A percentile compares a stretch with the other conserved stretches of the same genome.
These are phyloP conservation scores for Aschersonia sp. DNA, from an alignment of 2,329 filamentous ascomycete species.

Conservation along the genomic window DNA sequence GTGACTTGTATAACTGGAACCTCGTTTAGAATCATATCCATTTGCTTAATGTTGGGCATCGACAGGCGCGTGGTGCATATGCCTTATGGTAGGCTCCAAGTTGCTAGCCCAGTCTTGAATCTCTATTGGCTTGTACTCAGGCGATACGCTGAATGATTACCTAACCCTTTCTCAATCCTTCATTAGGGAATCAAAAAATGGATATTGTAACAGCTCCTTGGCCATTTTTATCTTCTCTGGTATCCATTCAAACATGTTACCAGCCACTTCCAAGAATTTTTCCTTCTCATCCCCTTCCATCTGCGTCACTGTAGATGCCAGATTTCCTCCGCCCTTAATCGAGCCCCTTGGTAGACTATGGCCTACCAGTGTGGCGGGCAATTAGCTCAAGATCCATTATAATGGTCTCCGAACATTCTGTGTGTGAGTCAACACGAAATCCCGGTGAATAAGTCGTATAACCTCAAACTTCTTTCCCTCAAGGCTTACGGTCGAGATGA, in stretches of 20 bases:
- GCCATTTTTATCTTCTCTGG: constrained; percentile 11
- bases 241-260: constrained; percentile 12
- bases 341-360: constrained; percentile 6
- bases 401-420: not conserved
- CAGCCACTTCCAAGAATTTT: constrained; percentile 9
- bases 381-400: not conserved
- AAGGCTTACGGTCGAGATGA: too few relatives aligned
- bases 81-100: too few relatives aligned
- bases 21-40: too few relatives aligned
- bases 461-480: too few relatives aligned
- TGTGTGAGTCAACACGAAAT: constrained; percentile 5
- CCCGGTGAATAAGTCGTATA: too few relatives aligned
- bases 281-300: constrained; percentile 9
- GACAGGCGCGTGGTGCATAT: too few relatives aligned
- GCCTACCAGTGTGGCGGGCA: not conserved
- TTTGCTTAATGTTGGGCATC: too few relatives aligned
- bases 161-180: too few relatives aligned
- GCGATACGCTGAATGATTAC: too few relatives aligned
- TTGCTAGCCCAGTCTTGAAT: too few relatives aligned
- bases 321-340: not conserved
- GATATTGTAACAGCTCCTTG: not conserved
- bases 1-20: too few relatives aligned
- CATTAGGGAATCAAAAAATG: not conserved
- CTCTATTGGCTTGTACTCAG: too few relatives aligned
- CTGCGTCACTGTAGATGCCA: constrained; percentile 8